Percentiles rank a stretch among this genome's conserved stretches.
phyloP scores from a whole-genome alignment of 1,139 yeast species.

The Magnusiomyces clavatus region DNA sequence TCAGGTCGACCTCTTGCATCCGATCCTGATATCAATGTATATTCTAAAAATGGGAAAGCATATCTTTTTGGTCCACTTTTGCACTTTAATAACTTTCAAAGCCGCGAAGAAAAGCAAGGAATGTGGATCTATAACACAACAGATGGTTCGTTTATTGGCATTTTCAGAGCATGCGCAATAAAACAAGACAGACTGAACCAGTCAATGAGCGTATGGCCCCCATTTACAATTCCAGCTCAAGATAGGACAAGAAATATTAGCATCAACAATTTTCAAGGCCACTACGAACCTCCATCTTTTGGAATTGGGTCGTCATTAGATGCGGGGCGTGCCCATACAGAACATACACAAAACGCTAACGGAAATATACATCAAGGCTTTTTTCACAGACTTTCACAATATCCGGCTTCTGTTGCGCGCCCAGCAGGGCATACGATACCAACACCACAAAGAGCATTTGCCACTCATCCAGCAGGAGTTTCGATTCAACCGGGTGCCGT shows the following conservation, averaged over 20 bases:
- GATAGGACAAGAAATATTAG: slow-evolving; percentile 21
- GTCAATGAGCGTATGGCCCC: slow-evolving; percentile 25
- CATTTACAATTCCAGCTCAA: slow-evolving; percentile 18
- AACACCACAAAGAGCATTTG: too few relatives aligned
- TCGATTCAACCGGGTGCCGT: too few relatives aligned
- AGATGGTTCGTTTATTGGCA: slow-evolving; percentile 11
- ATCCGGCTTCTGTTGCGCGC: too few relatives aligned
- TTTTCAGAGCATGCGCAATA: slow-evolving; percentile 19
- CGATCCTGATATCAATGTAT: slow-evolving; percentile 1
- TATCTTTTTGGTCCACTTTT: slow-evolving; percentile 8
- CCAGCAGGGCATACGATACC: too few relatives aligned
- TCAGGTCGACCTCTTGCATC: slow-evolving; percentile 2
- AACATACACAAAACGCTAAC: too few relatives aligned
- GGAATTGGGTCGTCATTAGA: too few relatives aligned
- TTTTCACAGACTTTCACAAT: too few relatives aligned
- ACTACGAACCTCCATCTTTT: slow-evolving; percentile 9
- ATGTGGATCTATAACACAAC: slow-evolving; percentile 8
- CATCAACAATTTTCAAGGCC: slow-evolving; percentile 20
- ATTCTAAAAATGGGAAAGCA: slow-evolving; percentile 1
- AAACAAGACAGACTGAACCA: slow-evolving; percentile 16
- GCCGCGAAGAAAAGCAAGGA: slow-evolving; percentile 8
- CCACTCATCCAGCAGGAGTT: too few relatives aligned
- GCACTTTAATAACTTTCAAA: slow-evolving; percentile 6
- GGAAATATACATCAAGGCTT: too few relatives aligned
- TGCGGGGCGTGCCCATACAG: too few relatives aligned